Percentiles rank a stretch among this genome's conserved stretches.
Conservation (phyloP, 164 flowering plant genomes). For the Vitis riparia region DNA sequence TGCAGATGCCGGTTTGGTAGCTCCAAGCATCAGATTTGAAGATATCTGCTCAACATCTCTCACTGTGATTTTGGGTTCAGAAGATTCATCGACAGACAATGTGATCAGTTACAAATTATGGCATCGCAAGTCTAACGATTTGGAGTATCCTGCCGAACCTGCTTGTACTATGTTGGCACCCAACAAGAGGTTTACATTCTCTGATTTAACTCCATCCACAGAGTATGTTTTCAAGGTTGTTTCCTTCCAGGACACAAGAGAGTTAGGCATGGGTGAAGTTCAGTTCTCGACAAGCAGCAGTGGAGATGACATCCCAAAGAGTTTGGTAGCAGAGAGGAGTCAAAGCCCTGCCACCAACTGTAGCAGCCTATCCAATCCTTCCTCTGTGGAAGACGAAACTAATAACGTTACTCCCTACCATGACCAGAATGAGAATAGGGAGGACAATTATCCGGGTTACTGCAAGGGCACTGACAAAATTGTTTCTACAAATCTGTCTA, state of each 20-base stretch:
- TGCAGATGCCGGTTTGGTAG: constrained; percentile 36
- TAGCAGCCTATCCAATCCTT: constrained; percentile 81
- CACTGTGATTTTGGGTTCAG: constrained; percentile 45
- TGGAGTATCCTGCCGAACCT: constrained; percentile 59
- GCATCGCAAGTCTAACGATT: constrained; percentile 59
- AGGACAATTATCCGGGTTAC: constrained; percentile 22
- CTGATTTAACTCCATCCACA: constrained; percentile 60
- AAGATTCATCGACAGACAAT: constrained; percentile 29
- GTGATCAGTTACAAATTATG: constrained; percentile 53
- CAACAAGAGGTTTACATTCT: constrained; percentile 45
- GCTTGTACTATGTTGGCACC: constrained; percentile 54
- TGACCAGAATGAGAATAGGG: constrained; percentile 35
- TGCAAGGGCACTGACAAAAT: constrained; percentile 20
- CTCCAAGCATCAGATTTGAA: constrained; percentile 51
- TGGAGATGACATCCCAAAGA: constrained; percentile 22
- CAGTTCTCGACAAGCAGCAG: constrained; percentile 33
- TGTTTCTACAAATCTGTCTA: constrained; percentile 20
- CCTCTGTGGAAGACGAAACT: constrained; percentile 93
- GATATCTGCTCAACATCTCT: constrained; percentile 59
- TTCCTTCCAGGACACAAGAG: constrained; percentile 32
- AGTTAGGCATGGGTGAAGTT: constrained; percentile 54
- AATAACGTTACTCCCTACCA: constrained; percentile 38
- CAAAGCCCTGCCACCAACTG: constrained; percentile 73
- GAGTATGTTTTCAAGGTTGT: constrained; percentile 69
- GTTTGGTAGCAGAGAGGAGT: constrained; percentile 41